Evolutionary conservation across 495 filamentous ascomycete genomes (phyloP).

Genomic region (Lophiotrema nucula): DNA sequence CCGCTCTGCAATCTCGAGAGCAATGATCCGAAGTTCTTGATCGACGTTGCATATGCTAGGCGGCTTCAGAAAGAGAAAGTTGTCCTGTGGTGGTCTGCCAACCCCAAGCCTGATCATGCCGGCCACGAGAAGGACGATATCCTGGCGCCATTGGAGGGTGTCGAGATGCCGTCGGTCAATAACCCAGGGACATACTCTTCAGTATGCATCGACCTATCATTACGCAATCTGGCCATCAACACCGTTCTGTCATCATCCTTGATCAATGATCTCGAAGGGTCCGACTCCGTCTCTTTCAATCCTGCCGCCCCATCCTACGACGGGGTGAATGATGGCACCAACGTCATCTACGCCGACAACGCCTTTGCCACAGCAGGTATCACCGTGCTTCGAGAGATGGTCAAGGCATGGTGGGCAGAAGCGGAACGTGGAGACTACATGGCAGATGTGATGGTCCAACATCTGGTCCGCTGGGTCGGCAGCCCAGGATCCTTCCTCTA

Average conservation of each 20-base stretch:
- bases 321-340: constrained; percentile 55
- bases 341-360: constrained; percentile 80
- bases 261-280: constrained; percentile 95
- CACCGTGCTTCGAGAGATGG: constrained; percentile 91
- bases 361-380: constrained; percentile 91
- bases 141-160: constrained; percentile 75
- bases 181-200: constrained; percentile 89
- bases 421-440: constrained; percentile 86
- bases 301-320: constrained; percentile 68
- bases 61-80: constrained; percentile 89
- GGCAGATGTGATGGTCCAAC: constrained; percentile 97
- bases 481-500: constrained; percentile 89
- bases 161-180: constrained; percentile 92
- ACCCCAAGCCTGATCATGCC: constrained; percentile 86
- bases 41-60: constrained; percentile 92
- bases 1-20: constrained; percentile 93
- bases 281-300: constrained; percentile 75
- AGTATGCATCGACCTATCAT: constrained; percentile 92
- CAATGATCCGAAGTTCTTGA: constrained; percentile 89
- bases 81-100: constrained; percentile 95
- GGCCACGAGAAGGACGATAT: constrained; percentile 95
- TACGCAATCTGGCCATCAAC: constrained; percentile 95
- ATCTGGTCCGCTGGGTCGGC: constrained; percentile 95
- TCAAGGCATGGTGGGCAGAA: constrained; percentile 96
- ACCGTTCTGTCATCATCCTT: constrained; percentile 94